Evolutionary conservation across 768 basidiomycete genomes (phyloP).

Genomic region (Leccinum boreale): DNA sequence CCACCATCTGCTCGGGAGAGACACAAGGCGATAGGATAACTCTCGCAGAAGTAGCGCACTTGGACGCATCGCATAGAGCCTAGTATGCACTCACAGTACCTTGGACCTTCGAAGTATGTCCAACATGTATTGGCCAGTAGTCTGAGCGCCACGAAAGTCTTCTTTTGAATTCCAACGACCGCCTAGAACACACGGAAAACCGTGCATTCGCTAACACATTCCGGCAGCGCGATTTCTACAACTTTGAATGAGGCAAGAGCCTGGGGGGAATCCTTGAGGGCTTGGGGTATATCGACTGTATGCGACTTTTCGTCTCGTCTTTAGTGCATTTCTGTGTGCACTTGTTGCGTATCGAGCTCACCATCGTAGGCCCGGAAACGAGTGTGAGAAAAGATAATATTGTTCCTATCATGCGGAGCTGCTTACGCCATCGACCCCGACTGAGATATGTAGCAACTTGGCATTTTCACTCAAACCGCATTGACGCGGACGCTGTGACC

Average conservation of each 20-base stretch:
- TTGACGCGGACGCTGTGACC: background rate
- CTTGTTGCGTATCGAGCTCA: constrained; percentile 11
- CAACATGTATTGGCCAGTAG: background rate
- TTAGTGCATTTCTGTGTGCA: background rate
- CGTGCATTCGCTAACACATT: background rate
- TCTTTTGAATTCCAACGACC: background rate
- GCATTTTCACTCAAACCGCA: background rate
- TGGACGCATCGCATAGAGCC: background rate
- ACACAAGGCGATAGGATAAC: background rate
- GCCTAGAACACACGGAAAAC: background rate
- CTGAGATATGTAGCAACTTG: background rate
- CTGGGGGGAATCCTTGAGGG: constrained; percentile 56
- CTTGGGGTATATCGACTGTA: constrained; percentile 84
- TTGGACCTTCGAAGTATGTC: background rate
- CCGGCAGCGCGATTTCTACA: background rate
- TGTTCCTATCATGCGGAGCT: background rate
- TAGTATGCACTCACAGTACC: background rate
- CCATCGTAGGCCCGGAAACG: constrained; percentile 14
- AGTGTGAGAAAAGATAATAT: background rate
- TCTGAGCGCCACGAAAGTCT: background rate
- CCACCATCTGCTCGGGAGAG: background rate
- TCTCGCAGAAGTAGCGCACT: background rate
- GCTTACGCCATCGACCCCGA: background rate
- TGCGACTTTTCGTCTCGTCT: constrained; percentile 14
- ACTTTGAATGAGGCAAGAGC: background rate